These are phyloP conservation scores for Cucurbita maxima DNA, from an alignment of 306 rosid genomes.

Conservation along the genomic window DNA sequence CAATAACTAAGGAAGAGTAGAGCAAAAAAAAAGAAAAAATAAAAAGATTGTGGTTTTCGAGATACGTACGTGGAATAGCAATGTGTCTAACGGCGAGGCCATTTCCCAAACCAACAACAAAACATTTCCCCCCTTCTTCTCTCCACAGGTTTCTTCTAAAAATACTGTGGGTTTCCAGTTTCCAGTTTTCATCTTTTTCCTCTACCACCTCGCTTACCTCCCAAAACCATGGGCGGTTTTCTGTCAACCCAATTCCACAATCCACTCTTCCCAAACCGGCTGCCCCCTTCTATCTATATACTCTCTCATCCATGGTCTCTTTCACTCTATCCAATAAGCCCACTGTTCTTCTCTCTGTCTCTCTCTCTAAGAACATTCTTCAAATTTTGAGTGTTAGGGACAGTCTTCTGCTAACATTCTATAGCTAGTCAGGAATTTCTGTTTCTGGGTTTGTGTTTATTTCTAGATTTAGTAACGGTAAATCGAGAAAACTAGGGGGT, in stretches of 20 bases:
- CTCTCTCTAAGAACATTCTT: neutral
- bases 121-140: neutral
- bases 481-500: neutral
- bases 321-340: neutral
- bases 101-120: neutral
- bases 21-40: too few species aligned
- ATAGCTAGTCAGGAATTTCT: neutral
- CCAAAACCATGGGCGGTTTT: constrained; percentile 83
- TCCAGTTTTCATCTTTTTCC: neutral
- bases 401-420: neutral
- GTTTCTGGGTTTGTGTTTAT: neutral
- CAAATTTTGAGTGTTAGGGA: too few species aligned
- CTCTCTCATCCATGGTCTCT: neutral
- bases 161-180: constrained; percentile 25
- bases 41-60: neutral
- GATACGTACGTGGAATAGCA: neutral
- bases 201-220: neutral
- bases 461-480: neutral
- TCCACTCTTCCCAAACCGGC: constrained; percentile 44
- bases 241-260: constrained; percentile 23
- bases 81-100: neutral
- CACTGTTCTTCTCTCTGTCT: neutral
- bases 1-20: neutral
- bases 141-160: neutral
- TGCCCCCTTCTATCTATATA: constrained; percentile 8